A percentile compares a stretch with the other conserved stretches of the same genome.
Conservation (phyloP, 2,329 filamentous ascomycete species). For the Madurella mycetomatis region DNA sequence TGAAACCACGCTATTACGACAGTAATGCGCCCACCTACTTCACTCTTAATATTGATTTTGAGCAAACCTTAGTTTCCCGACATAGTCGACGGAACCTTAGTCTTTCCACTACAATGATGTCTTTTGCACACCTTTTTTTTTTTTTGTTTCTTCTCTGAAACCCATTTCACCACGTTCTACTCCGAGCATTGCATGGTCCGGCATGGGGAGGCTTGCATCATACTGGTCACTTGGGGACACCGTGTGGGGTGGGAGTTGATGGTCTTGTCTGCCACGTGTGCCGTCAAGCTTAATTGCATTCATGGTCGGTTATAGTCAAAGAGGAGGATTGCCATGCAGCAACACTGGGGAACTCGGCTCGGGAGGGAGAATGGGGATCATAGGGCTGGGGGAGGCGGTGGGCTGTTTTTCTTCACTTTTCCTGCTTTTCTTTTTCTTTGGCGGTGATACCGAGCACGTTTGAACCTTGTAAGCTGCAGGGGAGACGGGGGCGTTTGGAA, state of each 20-base stretch:
- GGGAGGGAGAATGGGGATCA: not conserved
- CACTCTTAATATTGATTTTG: not conserved
- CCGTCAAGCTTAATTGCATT: not conserved
- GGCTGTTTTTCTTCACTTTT: too few relatives aligned
- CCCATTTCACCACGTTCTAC: not conserved
- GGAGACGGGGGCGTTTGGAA: too few relatives aligned
- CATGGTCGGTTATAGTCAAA: not conserved
- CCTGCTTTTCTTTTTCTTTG: too few relatives aligned
- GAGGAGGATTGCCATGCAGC: not conserved
- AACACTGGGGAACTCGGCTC: not conserved
- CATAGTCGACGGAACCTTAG: too few relatives aligned
- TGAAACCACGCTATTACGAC: not conserved
- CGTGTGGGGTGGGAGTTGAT: not conserved
- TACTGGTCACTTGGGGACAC: constrained; percentile 1
- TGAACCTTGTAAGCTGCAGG: too few relatives aligned
- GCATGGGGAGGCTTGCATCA: constrained; percentile 13
- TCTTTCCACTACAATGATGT: not conserved
- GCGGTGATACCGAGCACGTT: constrained; percentile 5
- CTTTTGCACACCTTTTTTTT: not conserved
- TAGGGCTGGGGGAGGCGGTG: too few relatives aligned
- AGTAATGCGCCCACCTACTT: not conserved
- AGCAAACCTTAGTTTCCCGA: not conserved
- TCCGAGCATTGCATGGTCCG: constrained; percentile 13
- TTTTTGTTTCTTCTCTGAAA: not conserved
- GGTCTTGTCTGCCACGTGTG: not conserved